Conservation (phyloP, 257 asterid genomes). For the Nicotiana tabacum region DNA sequence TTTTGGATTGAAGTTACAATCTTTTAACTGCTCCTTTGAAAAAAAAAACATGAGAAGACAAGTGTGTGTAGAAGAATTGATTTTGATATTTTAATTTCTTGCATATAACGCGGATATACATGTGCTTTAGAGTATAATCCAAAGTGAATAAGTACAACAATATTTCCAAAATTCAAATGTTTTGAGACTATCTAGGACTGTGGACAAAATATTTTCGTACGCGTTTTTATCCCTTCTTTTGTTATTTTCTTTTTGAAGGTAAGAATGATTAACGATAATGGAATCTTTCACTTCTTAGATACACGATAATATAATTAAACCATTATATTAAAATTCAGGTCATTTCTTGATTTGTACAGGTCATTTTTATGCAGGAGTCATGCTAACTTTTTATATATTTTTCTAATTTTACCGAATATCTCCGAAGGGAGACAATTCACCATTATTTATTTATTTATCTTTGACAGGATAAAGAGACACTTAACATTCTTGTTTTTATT, state of each 20-base stretch:
- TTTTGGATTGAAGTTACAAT: constrained; percentile 18
- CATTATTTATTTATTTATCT: neutral
- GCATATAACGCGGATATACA: constrained; percentile 66
- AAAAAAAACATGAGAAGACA: constrained; percentile 48
- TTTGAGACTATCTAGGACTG: constrained; percentile 63
- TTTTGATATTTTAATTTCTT: constrained; percentile 17
- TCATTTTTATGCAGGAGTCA: too few relatives aligned
- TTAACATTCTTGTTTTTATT: neutral
- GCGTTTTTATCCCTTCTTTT: neutral
- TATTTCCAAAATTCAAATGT: constrained; percentile 24
- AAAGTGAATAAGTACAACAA: constrained; percentile 11
- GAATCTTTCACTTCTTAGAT: neutral
- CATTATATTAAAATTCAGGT: too few relatives aligned
- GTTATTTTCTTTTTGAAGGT: neutral
- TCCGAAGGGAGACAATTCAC: too few relatives aligned
- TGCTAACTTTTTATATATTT: too few relatives aligned
- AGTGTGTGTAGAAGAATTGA: constrained; percentile 5
- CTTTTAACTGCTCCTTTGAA: constrained; percentile 79
- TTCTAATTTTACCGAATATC: too few relatives aligned
- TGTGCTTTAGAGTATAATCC: constrained; percentile 37
- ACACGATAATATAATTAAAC: too few relatives aligned
- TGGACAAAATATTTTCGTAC: constrained; percentile 36
- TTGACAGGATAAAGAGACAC: neutral
- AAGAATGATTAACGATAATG: neutral
- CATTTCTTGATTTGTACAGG: too few relatives aligned